Conservation (phyloP, 257 asterid species). For the Sherardia arvensis region DNA sequence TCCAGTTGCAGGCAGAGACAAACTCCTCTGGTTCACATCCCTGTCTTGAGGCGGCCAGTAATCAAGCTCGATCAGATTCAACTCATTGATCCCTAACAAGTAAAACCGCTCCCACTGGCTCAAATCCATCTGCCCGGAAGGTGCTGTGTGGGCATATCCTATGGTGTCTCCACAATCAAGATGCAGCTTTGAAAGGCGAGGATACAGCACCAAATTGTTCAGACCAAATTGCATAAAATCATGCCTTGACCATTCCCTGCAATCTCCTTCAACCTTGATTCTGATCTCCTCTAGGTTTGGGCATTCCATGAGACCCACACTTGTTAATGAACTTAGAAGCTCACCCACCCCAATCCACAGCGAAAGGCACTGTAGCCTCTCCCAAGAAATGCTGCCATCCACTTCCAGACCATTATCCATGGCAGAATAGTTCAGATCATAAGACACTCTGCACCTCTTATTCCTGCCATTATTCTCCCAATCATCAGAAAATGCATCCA, state of each 20-base stretch:
- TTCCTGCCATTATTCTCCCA: constrained; percentile 18
- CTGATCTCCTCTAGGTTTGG: constrained; percentile 76
- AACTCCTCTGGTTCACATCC: constrained; percentile 78
- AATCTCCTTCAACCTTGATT: constrained; percentile 87
- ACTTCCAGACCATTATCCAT: constrained; percentile 30
- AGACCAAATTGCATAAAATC: constrained; percentile 46
- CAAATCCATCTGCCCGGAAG: constrained; percentile 87
- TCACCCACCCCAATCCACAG: constrained; percentile 83
- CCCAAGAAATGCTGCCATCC: constrained; percentile 45
- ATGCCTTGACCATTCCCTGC: constrained; percentile 54
- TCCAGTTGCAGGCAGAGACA: constrained; percentile 79
- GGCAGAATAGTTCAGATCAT: constrained; percentile 34
- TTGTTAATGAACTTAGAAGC: constrained; percentile 50
- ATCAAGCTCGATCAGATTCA: constrained; percentile 58
- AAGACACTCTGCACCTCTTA: no score
- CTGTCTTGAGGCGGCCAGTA: constrained; percentile 94
- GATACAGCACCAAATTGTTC: constrained; percentile 42
- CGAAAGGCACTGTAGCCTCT: constrained; percentile 44
- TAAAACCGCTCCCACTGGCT: constrained; percentile 84
- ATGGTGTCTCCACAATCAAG: constrained; percentile 76
- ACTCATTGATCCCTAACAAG: constrained; percentile 40
- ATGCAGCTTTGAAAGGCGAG: constrained; percentile 54
- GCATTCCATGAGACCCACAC: constrained; percentile 59
- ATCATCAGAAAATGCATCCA: constrained; percentile 7
- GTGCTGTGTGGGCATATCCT: constrained; percentile 86